Evolutionary conservation across 495 filamentous ascomycete genomes (phyloP), one percentile per base, ranked within the genome.

Genomic region (Penicillium tannophilum): DNA sequence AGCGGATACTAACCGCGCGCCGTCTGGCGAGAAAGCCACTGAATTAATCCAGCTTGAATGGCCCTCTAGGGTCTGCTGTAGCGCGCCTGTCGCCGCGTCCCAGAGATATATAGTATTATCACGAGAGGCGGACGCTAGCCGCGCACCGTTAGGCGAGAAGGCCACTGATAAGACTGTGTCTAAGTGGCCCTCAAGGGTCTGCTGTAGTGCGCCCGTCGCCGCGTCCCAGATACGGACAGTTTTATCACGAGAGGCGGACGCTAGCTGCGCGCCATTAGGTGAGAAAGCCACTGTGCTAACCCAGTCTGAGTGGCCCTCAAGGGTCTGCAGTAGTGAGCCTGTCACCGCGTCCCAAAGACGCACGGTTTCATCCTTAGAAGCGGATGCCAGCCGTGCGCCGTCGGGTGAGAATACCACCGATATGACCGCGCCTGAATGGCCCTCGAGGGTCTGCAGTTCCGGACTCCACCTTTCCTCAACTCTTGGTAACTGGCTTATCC

Each of bases 401-500:
- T 44, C 44, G 6, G 31, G 31, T 9, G 31, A 33, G 31, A 33
- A 33, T 2, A 8, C 44, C 19, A 24, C 44, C 24, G 17, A 9
- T 6, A 7, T 47, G 3, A 26, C 45, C 14, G 17, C 2, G 8
- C 8, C 8, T 23, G 6, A 9, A 20, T 20, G 45, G 17, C 2
- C 45, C 8, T 47, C 45, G 2, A 50, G 26, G 11, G 50, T 53
- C 50, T 53, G 50, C 36, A 41, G 28, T 9, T 11, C 16, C 30
- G 45, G 1, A 39, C 47, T 56, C 59, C 41, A 59, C 6, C 2
- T 47, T 31, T 50, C 59, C 42, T 59, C 52, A 56, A 45, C 55
- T 43, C 19, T 23, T 54, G 58, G 58, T 19, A 64, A 46, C 30
- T 23, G 16, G 26, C n/a, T 26, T 35, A 64, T 50, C 58, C 49